A percentile compares a stretch with the other conserved stretches of the same genome.
Conservation (phyloP, 345 rosid genomes). For the Tarenaya hassleriana region DNA sequence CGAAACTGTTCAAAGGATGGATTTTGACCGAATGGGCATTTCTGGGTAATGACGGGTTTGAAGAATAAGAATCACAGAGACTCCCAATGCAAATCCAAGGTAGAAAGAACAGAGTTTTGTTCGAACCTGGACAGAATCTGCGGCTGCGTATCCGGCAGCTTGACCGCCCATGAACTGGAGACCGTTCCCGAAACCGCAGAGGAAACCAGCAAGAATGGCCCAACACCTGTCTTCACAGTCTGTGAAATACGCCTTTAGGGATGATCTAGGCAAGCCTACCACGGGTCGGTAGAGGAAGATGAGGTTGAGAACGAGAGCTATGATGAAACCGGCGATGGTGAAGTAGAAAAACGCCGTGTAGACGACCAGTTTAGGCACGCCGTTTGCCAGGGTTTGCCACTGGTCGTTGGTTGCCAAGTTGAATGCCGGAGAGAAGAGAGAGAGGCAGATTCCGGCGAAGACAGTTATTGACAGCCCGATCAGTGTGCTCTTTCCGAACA, state of each 20-base stretch:
- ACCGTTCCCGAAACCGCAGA: slow-evolving; percentile 83
- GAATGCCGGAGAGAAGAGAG: slow-evolving; percentile 79
- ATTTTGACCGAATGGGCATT: too few relatives aligned
- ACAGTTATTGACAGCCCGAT: slow-evolving; percentile 51
- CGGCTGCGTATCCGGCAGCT: slow-evolving; percentile 90
- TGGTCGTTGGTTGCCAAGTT: slow-evolving; percentile 84
- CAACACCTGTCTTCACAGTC: slow-evolving; percentile 75
- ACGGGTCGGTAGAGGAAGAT: slow-evolving; percentile 63
- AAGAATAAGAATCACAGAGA: too few relatives aligned
- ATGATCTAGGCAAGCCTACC: slow-evolving; percentile 47
- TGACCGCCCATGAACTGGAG: slow-evolving; percentile 89
- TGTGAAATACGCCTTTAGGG: slow-evolving; percentile 47
- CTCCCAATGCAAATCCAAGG: too few relatives aligned
- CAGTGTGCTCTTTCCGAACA: slow-evolving; percentile 57
- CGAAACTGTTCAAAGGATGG: too few relatives aligned
- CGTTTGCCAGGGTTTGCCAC: slow-evolving; percentile 59
- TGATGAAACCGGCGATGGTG: slow-evolving; percentile 51
- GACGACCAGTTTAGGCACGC: slow-evolving; percentile 63
- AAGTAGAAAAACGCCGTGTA: slow-evolving; percentile 81
- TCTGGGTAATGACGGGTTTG: too few relatives aligned
- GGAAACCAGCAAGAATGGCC: slow-evolving; percentile 68
- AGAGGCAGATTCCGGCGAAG: slow-evolving; percentile 68
- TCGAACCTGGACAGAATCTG: slow-evolving; percentile 74
- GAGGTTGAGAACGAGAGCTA: slow-evolving; percentile 53
- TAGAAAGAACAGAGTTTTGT: not conserved